These are phyloP conservation scores for Claviceps citrina DNA, from an alignment of 2,329 filamentous ascomycete species.

Conservation along the genomic window DNA sequence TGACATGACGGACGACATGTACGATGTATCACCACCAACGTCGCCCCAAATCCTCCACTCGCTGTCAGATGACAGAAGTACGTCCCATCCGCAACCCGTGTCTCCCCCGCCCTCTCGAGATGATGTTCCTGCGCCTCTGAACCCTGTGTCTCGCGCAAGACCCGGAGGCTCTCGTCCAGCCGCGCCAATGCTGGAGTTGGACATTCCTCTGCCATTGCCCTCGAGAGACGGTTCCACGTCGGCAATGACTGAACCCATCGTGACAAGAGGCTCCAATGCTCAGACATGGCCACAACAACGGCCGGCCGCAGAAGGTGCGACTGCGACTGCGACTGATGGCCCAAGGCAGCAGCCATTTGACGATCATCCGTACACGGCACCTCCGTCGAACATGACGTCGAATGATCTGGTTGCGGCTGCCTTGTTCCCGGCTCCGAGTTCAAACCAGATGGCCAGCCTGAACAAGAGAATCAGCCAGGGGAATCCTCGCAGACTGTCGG, in stretches of 20 bases:
- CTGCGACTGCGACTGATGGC: constrained; percentile 6
- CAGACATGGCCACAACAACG: constrained; percentile 32
- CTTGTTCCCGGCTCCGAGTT: constrained; percentile 23
- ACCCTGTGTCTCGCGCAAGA: background rate
- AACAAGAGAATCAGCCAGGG: constrained; percentile 23
- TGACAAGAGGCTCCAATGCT: constrained; percentile 19
- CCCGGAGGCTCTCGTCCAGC: constrained; percentile 1
- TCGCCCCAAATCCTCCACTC: constrained; percentile 18
- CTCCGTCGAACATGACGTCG: constrained; percentile 17
- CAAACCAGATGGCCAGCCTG: constrained; percentile 24
- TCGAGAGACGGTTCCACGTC: constrained; percentile 1
- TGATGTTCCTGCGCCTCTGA: background rate
- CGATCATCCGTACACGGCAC: constrained; percentile 28
- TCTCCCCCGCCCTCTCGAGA: constrained; percentile 9
- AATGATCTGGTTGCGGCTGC: constrained; percentile 18
- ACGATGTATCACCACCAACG: constrained; percentile 31
- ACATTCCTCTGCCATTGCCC: constrained; percentile 13
- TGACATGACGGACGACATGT: constrained; percentile 23
- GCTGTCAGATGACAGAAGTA: constrained; percentile 1
- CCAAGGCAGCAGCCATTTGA: constrained; percentile 9
- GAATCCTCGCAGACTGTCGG: constrained; percentile 27
- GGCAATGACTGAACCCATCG: constrained; percentile 9
- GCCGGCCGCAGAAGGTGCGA: constrained; percentile 8
- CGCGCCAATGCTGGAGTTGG: constrained; percentile 13
- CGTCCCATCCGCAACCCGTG: constrained; percentile 3